Evolutionary conservation across 2,329 filamentous ascomycete species (phyloP).

Genomic region (Colletotrichum eleusines): DNA sequence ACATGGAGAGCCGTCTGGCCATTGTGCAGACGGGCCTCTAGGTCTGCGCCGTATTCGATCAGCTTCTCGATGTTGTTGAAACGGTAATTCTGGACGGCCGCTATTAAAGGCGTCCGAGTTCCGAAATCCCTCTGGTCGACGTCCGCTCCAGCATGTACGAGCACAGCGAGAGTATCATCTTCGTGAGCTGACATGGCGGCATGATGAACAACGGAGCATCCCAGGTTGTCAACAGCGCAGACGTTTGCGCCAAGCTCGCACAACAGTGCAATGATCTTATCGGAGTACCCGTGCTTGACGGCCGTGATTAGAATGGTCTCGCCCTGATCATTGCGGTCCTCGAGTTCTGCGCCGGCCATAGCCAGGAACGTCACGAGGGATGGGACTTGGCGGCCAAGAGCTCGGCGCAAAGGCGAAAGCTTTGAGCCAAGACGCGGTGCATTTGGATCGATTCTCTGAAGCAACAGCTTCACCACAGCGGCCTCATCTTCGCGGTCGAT

Average conservation of each 20-base stretch:
- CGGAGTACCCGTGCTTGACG: slow-evolving; percentile 41
- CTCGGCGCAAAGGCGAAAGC: slow-evolving; percentile 43
- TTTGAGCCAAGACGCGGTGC: slow-evolving; percentile 36
- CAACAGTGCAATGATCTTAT: slow-evolving; percentile 43
- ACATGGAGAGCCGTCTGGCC: slow-evolving; percentile 44
- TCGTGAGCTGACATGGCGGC: slow-evolving; percentile 40
- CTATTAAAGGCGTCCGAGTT: slow-evolving; percentile 44
- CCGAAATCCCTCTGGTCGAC: slow-evolving; percentile 39
- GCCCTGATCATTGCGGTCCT: slow-evolving; percentile 39
- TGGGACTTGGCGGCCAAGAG: slow-evolving; percentile 42
- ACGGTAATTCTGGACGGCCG: slow-evolving; percentile 41
- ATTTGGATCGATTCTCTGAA: slow-evolving; percentile 44
- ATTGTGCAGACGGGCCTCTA: slow-evolving; percentile 42
- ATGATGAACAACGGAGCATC: slow-evolving; percentile 44
- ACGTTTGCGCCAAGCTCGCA: slow-evolving; percentile 45
- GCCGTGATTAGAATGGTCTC: slow-evolving; percentile 44
- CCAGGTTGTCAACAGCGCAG: slow-evolving; percentile 43
- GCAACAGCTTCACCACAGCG: slow-evolving; percentile 43
- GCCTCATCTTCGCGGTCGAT: slow-evolving; percentile 44
- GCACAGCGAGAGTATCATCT: slow-evolving; percentile 43
- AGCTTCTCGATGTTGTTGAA: slow-evolving; percentile 41
- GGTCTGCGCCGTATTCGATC: slow-evolving; percentile 44
- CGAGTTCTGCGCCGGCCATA: slow-evolving; percentile 44
- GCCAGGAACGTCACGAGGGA: slow-evolving; percentile 44
- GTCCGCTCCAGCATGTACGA: slow-evolving; percentile 43